Evolutionary conservation across 805 yeast genomes (phyloP).

Genomic region (Yarrowia sp.): DNA sequence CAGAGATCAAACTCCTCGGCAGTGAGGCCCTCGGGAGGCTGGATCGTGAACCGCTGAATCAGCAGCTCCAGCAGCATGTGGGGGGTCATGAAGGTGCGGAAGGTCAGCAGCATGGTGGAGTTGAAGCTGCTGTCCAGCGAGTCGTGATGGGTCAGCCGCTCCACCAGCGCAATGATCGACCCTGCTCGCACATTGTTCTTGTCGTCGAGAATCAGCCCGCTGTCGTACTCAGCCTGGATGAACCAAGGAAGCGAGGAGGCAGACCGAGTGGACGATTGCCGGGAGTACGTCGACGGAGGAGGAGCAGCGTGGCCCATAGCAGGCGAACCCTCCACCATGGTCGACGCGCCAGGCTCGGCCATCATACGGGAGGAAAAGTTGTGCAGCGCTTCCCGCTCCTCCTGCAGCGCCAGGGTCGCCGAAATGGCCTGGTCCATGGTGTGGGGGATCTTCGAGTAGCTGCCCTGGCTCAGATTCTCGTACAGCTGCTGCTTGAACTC

Average conservation of each 20-base stretch:
- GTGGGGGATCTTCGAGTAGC: constrained; percentile 20
- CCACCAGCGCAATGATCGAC: constrained; percentile 74
- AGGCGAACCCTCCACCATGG: constrained; percentile 1
- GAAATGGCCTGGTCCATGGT: constrained; percentile 30
- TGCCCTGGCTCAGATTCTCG: constrained; percentile 9
- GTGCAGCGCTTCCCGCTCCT: constrained; percentile 29
- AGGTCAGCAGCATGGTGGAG: constrained; percentile 73
- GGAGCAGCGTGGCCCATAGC: background rate
- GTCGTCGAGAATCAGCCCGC: constrained; percentile 62
- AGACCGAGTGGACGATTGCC: constrained; percentile 21
- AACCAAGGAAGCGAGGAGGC: constrained; percentile 53
- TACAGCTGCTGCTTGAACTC: constrained; percentile 30
- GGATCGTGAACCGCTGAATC: constrained; percentile 68
- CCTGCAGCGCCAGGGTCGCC: constrained; percentile 34
- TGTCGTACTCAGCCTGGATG: constrained; percentile 60
- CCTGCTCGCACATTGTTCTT: constrained; percentile 85
- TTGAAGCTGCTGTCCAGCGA: constrained; percentile 65
- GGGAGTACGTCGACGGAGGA: constrained; percentile 13
- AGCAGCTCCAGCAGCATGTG: constrained; percentile 64
- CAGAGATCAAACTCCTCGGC: constrained; percentile 81
- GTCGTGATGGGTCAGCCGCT: constrained; percentile 80
- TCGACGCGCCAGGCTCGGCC: constrained; percentile 7
- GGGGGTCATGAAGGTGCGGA: constrained; percentile 75
- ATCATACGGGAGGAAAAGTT: constrained; percentile 36
- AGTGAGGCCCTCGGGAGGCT: constrained; percentile 87